These are phyloP conservation scores for Cyclotella baltica DNA, from an alignment of 108 stramenopile genomes.

Conservation along the genomic window DNA sequence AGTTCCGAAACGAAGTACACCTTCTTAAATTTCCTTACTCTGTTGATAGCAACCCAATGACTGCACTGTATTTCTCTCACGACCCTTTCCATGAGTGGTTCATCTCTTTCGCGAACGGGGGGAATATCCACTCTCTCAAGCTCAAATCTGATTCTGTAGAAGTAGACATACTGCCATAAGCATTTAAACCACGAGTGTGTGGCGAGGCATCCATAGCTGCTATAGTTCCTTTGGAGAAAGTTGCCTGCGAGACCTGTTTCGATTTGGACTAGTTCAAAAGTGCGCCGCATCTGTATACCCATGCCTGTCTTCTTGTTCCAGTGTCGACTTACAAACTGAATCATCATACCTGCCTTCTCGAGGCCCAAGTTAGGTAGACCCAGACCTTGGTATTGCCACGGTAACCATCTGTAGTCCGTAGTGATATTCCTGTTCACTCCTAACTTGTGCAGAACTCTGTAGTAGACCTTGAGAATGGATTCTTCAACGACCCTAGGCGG, in stretches of 20 bases:
- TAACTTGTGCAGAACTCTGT: not conserved
- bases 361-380: conserved; percentile 14
- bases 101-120: not conserved
- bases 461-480: not conserved
- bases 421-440: conserved; percentile 12
- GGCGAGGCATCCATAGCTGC: not conserved
- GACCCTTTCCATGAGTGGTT: not conserved
- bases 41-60: not conserved
- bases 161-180: not conserved
- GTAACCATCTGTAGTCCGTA: not conserved
- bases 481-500: not conserved
- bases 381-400: conserved; percentile 5
- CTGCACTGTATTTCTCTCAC: not conserved
- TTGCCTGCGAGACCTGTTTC: conserved; percentile 19
- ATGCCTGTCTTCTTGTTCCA: not conserved
- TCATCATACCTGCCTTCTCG: not conserved
- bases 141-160: not conserved
- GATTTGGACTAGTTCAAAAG: conserved; percentile 8
- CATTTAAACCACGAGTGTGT: conserved; percentile 14
- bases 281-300: not conserved
- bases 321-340: not conserved
- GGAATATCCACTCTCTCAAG: not conserved
- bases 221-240: not conserved
- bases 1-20: not conserved
- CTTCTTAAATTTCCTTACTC: not conserved